Conservation (phyloP, 2,329 filamentous ascomycete species). For the Pseudogymnoascus sp. region DNA sequence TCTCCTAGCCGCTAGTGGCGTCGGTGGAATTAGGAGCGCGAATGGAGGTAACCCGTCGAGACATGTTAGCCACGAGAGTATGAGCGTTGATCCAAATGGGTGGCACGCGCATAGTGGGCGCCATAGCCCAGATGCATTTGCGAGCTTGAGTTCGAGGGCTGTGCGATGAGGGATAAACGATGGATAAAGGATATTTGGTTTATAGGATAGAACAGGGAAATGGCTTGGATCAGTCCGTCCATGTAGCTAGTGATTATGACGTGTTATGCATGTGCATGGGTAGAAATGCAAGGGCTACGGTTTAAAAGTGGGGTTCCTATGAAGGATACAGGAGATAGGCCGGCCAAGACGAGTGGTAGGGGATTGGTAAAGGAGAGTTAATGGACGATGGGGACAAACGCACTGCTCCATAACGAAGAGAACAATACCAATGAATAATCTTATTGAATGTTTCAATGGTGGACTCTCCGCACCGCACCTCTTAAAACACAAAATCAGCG, state of each 20-base stretch:
- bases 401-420: neutral
- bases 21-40: neutral
- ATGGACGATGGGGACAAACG: neutral
- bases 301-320: neutral
- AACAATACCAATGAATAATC: neutral
- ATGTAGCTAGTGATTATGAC: neutral
- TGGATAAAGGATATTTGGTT: neutral
- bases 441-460: neutral
- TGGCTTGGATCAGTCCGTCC: neutral
- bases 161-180: neutral
- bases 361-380: neutral
- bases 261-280: neutral
- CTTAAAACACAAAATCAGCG: neutral
- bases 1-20: neutral
- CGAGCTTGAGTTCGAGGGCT: constrained; percentile 44
- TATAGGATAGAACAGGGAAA: neutral
- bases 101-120: constrained; percentile 58
- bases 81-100: constrained; percentile 40
- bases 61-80: constrained; percentile 60
- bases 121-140: constrained; percentile 73
- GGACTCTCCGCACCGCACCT: neutral
- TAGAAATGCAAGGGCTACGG: neutral
- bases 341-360: neutral
- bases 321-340: neutral
- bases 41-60: constrained; percentile 28